phyloP scores from a whole-genome alignment of 345 rosid genomes.

The Moringa oleifera region DNA sequence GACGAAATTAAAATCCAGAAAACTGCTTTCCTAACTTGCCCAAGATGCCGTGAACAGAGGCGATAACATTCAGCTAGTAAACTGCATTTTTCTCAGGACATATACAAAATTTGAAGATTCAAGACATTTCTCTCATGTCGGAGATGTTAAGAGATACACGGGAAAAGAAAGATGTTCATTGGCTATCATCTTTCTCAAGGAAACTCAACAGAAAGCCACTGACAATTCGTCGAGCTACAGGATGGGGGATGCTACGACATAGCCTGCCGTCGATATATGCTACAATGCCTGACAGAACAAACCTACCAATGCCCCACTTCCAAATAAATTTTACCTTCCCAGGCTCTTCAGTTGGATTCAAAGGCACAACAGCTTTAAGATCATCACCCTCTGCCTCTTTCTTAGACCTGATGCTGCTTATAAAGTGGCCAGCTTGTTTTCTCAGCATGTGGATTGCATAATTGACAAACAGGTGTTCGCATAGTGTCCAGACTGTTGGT shows the following conservation, averaged over 20 bases:
- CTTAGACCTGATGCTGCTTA: conserved; percentile 32
- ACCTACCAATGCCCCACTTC: conserved; percentile 72
- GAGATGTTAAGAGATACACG: too few species aligned
- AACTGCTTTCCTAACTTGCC: too few species aligned
- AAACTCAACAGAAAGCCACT: conserved; percentile 82
- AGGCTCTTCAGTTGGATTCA: conserved; percentile 18
- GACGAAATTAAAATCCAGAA: too few species aligned
- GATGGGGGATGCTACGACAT: conserved; percentile 81
- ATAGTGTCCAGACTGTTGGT: conserved; percentile 69
- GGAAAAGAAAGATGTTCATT: conserved; percentile 10
- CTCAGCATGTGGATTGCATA: conserved; percentile 70
- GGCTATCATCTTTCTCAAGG: conserved; percentile 44
- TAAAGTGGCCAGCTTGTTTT: conserved; percentile 45
- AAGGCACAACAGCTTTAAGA: conserved; percentile 28
- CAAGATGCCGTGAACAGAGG: too few species aligned
- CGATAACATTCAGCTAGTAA: too few species aligned
- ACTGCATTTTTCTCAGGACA: too few species aligned
- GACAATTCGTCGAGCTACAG: conserved; percentile 84
- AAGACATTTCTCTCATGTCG: too few species aligned
- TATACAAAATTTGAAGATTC: too few species aligned
- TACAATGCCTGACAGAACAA: conserved; percentile 62
- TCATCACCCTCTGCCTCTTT: conserved; percentile 24
- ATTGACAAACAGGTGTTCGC: conserved; percentile 89
- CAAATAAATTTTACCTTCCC: conserved; percentile 44
- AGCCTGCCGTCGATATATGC: conserved; percentile 90